phyloP scores from a whole-genome alignment of 2,329 filamentous ascomycete species.

The Myriosclerotinia duriaeana region DNA sequence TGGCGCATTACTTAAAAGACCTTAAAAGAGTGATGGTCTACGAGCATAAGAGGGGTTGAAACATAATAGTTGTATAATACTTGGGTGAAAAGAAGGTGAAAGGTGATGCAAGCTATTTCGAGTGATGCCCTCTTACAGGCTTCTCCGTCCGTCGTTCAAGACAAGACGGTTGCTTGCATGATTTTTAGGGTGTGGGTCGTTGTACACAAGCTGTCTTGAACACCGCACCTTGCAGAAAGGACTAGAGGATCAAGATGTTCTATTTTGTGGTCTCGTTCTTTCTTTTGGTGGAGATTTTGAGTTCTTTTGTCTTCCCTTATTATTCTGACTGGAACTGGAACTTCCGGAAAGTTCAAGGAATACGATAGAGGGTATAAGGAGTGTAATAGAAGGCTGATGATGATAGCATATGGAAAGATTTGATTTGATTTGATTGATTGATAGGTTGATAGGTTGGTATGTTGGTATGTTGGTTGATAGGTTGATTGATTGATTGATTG shows the following conservation, averaged over 20 bases:
- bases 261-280: conserved; percentile 11
- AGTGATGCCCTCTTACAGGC: conserved; percentile 21
- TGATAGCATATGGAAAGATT: conserved; percentile 20
- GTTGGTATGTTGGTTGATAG: background rate
- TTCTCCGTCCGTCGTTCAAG: conserved; percentile 18
- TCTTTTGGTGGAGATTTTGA: conserved; percentile 1
- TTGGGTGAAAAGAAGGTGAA: conserved; percentile 5
- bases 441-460: background rate
- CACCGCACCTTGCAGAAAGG: conserved; percentile 10
- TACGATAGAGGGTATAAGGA: conserved; percentile 19
- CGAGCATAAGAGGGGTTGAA: background rate
- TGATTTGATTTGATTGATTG: background rate
- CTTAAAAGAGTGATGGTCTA: conserved; percentile 24
- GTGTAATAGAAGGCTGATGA: conserved; percentile 6
- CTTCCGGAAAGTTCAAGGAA: conserved; percentile 13
- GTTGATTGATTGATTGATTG: background rate
- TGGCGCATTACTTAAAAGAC: conserved; percentile 30
- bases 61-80: conserved; percentile 1
- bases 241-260: background rate
- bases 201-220: conserved; percentile 22
- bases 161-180: conserved; percentile 23
- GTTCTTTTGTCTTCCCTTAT: background rate
- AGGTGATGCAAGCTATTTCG: conserved; percentile 22
- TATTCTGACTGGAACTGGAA: background rate
- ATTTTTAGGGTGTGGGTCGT: conserved; percentile 21